These are phyloP conservation scores for Anethum foeniculum DNA, from an alignment of 140 eudicot genomes.

Conservation along the genomic window DNA sequence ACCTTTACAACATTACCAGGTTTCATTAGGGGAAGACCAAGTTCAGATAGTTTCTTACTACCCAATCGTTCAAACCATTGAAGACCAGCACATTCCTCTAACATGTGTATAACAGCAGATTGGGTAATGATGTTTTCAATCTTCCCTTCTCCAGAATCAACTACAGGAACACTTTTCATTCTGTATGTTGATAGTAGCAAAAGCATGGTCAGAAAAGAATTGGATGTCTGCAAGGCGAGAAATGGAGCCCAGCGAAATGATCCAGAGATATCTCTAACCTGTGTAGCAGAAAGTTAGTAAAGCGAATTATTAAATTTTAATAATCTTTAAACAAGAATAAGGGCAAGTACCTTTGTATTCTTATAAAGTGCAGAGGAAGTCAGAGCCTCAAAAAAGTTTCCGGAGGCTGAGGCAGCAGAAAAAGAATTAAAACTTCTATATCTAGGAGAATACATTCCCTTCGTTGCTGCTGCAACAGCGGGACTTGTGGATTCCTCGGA, in stretches of 20 bases:
- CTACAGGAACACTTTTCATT: conserved; percentile 94
- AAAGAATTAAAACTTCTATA: conserved; percentile 59
- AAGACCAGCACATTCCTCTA: conserved; percentile 79
- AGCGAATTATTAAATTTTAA: background rate
- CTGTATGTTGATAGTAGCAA: conserved; percentile 80
- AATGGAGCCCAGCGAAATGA: conserved; percentile 97
- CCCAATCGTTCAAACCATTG: conserved; percentile 97
- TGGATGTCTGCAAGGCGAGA: conserved; percentile 83
- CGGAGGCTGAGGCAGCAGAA: conserved; percentile 62
- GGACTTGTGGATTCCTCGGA: conserved; percentile 36
- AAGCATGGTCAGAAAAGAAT: conserved; percentile 86
- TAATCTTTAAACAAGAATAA: background rate
- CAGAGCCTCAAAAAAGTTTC: conserved; percentile 69
- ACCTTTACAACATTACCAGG: conserved; percentile 52
- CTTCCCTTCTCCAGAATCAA: conserved; percentile 73
- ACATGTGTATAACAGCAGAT: conserved; percentile 88
- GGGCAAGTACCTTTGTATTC: conserved; percentile 51
- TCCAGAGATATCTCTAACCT: conserved; percentile 92
- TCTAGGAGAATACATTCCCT: conserved; percentile 65
- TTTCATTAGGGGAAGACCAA: conserved; percentile 82
- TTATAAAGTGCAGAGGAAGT: conserved; percentile 84
- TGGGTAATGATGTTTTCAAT: conserved; percentile 75
- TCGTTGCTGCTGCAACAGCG: conserved; percentile 74
- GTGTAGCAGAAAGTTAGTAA: conserved; percentile 2
- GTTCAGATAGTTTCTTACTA: conserved; percentile 55